phyloP scores from a whole-genome alignment of 805 yeast species.

The Candida yuanshanica region DNA sequence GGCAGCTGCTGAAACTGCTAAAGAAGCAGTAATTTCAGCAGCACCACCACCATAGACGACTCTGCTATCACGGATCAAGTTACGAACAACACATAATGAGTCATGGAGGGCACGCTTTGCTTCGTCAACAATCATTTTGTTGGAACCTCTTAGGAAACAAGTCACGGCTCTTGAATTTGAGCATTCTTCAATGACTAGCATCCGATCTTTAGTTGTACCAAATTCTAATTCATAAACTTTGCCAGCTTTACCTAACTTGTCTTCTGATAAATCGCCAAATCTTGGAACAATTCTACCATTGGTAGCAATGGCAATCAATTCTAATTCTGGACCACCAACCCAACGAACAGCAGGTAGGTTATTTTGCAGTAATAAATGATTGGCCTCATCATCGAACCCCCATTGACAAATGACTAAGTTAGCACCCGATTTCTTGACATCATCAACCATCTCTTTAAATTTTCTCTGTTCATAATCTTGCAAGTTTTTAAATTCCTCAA shows the following conservation, averaged over 20 bases:
- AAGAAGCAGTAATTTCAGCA: constrained; percentile 89
- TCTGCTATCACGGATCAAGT: constrained; percentile 83
- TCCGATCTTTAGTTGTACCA: constrained; percentile 94
- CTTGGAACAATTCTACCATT: constrained; percentile 96
- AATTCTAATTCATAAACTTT: constrained; percentile 81
- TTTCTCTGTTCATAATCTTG: constrained; percentile 91
- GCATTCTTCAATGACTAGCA: constrained; percentile 90
- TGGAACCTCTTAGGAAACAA: constrained; percentile 90
- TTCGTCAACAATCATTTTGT: constrained; percentile 97
- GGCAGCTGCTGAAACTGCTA: constrained; percentile 87
- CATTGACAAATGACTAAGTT: constrained; percentile 97
- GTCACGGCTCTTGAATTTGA: constrained; percentile 86
- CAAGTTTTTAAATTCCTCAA: constrained; percentile 86
- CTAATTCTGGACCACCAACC: constrained; percentile 98
- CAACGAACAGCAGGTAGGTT: constrained; percentile 94
- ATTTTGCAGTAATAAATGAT: constrained; percentile 83
- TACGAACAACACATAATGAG: constrained; percentile 95
- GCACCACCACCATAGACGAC: constrained; percentile 99
- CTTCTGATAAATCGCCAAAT: constrained; percentile 81
- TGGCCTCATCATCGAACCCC: constrained; percentile 99
- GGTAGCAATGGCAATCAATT: constrained; percentile 94
- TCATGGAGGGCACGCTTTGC: constrained; percentile 95
- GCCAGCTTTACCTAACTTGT: constrained; percentile 87
- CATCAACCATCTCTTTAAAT: constrained; percentile 83
- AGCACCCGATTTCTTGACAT: constrained; percentile 87